Conservation (phyloP, 78 protist genomes). For the Chrysochromulina parva region DNA sequence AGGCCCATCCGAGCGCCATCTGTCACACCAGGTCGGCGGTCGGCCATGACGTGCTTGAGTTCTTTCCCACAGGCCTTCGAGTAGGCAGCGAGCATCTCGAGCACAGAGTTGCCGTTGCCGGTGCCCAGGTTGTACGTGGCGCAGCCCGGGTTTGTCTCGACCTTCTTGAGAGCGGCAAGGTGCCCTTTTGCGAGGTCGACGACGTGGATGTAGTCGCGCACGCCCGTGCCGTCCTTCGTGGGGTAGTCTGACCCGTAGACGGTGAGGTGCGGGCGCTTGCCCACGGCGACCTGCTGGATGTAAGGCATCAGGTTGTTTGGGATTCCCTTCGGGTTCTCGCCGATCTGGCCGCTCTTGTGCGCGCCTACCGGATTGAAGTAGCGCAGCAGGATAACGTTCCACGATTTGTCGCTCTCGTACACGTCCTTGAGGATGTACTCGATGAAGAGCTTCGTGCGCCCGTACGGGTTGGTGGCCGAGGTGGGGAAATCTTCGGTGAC, state of each 20-base stretch:
- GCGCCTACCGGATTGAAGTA: conserved; percentile 99
- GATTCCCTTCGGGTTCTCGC: conserved; percentile 94
- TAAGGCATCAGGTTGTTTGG: conserved; percentile 96
- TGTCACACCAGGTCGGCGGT: conserved; percentile 56
- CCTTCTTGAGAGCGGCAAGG: conserved; percentile 69
- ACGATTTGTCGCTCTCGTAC: not conserved
- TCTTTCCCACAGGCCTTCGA: conserved; percentile 36
- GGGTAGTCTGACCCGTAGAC: conserved; percentile 95
- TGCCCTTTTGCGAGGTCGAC: conserved; percentile 93
- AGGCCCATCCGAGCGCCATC: too few relatives aligned
- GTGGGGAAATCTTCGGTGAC: conserved; percentile 71
- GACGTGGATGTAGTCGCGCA: conserved; percentile 97
- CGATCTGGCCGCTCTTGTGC: conserved; percentile 90
- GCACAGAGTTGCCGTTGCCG: conserved; percentile 87
- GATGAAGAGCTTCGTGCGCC: conserved; percentile 89
- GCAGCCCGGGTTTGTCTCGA: not conserved
- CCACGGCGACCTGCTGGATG: conserved; percentile 87
- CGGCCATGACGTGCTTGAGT: not conserved
- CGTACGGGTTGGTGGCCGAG: conserved; percentile 90
- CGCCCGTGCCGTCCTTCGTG: conserved; percentile 91
- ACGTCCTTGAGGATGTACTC: conserved; percentile 83
- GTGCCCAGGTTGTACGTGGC: conserved; percentile 87
- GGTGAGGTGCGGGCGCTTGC: conserved; percentile 71
- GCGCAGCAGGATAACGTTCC: conserved; percentile 67
- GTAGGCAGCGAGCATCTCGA: conserved; percentile 83